Evolutionary conservation across 2,329 filamentous ascomycete genomes (phyloP), one percentile per base, ranked within the genome.

Genomic region (Sordariomycetes sp.): DNA sequence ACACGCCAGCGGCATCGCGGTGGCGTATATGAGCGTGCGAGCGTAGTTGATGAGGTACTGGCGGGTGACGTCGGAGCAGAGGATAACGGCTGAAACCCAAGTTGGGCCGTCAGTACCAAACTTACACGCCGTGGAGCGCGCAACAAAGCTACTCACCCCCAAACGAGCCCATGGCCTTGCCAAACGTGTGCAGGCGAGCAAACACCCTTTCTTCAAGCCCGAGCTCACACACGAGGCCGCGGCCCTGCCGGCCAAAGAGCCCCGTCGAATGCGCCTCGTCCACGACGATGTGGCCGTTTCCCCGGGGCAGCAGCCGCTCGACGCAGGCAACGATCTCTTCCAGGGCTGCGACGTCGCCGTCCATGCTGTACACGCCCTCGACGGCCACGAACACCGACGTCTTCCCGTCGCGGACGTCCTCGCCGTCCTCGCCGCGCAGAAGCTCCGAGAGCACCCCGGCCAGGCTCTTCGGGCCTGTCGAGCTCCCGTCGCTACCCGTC

Each of bases 341-440:
- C 12, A 94, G 71, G 0, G 86, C 86, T 0, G 81, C 81, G 20
- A 89, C 71, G 63, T 92, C 88, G 0, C 89, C 89, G 57, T 93
- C 89, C 89, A 94, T 94, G 67, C 87, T 91, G 68, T 94, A 93
- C 0, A 90, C 74, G 0, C 79, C 81, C 63, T 90, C 87, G 0
- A 89, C 76, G 0, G 82, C 82, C n/a, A 90, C 68, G 62, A 90
- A 88, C 2, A 90, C 76, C 61, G 81, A 85, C 0, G 66, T 66
- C 1, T 65, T 59, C 0, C 80, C 79, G 0, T 61, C 56, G 0
- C 52, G 52, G 0, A 81, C 57, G 53, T 58, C 57, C 0, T 59
- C 60, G 18, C 74, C 70, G 0, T 72, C 65, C 0, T 48, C 18
- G 20, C 20, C n/a, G 46, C 61, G 62, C 12, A 67, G 63, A 0